phyloP scores from a whole-genome alignment of 768 basidiomycete genomes.

The Mycena pura region DNA sequence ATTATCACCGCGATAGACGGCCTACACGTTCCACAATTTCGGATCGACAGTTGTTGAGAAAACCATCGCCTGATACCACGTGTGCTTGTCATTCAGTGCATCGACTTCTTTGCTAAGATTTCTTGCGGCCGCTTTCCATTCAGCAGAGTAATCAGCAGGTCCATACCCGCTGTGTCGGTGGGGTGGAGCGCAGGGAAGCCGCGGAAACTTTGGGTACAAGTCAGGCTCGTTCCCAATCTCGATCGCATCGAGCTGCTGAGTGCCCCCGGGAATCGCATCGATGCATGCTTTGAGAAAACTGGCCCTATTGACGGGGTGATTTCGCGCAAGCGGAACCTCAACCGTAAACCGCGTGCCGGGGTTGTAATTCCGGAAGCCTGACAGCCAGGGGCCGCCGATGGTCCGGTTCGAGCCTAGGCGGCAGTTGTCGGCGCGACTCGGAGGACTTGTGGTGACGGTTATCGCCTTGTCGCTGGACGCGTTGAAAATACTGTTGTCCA shows the following conservation, averaged over 20 bases:
- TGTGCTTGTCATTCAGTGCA: neutral
- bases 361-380: neutral
- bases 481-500: constrained; percentile 11
- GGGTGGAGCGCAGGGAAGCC: neutral
- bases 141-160: neutral
- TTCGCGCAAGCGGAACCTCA: neutral
- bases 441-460: too few species aligned
- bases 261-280: neutral
- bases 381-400: constrained; percentile 3
- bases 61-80: neutral
- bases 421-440: too few species aligned
- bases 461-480: neutral
- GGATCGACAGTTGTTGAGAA: neutral
- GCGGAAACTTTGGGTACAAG: neutral
- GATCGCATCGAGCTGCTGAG: neutral
- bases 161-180: neutral
- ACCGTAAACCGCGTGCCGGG: neutral
- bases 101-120: neutral
- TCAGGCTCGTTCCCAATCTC: constrained; percentile 2
- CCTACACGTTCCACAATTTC: neutral
- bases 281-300: neutral
- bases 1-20: neutral
- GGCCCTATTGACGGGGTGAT: neutral
- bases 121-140: neutral
- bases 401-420: neutral